Conservation (phyloP, 2,329 filamentous ascomycete species). For the Colletotrichum australisinense region DNA sequence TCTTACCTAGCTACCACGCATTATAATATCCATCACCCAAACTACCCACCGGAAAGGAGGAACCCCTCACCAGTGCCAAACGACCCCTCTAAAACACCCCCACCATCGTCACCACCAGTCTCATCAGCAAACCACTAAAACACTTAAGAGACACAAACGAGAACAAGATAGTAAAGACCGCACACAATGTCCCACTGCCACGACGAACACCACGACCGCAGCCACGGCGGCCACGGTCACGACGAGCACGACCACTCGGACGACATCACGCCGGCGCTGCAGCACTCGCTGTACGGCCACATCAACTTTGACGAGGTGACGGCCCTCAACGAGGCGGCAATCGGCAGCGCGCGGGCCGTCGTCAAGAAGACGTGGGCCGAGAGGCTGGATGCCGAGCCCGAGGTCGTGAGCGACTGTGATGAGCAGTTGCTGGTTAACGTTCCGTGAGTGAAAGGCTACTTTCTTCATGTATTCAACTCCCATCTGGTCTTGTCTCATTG, state of each 20-base stretch:
- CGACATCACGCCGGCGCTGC: slow-evolving; percentile 91
- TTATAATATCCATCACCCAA: not conserved
- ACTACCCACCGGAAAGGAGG: not conserved
- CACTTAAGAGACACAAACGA: no score
- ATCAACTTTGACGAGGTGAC: slow-evolving; percentile 88
- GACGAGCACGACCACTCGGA: slow-evolving; percentile 87
- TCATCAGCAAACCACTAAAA: no score
- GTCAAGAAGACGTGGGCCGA: slow-evolving; percentile 94
- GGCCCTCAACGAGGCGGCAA: slow-evolving; percentile 83
- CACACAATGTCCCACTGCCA: slow-evolving; percentile 60
- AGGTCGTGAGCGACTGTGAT: slow-evolving; percentile 87
- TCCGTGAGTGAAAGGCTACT: slow-evolving; percentile 69
- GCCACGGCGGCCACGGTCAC: slow-evolving; percentile 63
- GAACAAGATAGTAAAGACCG: not conserved
- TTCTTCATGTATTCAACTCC: no score
- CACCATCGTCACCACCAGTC: not conserved
- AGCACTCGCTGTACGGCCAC: slow-evolving; percentile 90
- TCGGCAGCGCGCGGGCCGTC: slow-evolving; percentile 77
- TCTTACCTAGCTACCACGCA: no score
- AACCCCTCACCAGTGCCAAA: not conserved
- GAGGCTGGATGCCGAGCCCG: slow-evolving; percentile 75
- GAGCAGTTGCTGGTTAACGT: slow-evolving; percentile 94
- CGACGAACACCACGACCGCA: slow-evolving; percentile 62
- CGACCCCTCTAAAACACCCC: not conserved
- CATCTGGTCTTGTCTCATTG: no score